A percentile compares a stretch with the other conserved stretches of the same genome.
These are phyloP conservation scores for Stephania japonica DNA, from an alignment of 164 flowering plant genomes.

Conservation along the genomic window DNA sequence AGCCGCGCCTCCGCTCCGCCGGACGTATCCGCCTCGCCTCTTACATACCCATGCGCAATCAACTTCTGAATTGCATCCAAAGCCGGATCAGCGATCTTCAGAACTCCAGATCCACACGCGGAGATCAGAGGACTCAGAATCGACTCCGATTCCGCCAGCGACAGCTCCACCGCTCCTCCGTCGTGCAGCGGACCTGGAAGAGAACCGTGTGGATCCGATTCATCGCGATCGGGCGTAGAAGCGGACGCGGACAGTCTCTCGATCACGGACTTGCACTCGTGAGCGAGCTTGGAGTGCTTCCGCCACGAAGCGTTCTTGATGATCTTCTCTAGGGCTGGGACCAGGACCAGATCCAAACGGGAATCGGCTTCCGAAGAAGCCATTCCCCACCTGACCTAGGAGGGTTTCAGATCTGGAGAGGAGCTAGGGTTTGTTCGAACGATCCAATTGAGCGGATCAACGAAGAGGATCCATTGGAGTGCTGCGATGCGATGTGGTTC, in stretches of 20 bases:
- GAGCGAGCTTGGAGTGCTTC: constrained; percentile 80
- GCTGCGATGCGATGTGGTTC: no score
- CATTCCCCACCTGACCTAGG: constrained; percentile 50
- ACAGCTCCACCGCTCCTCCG: constrained; percentile 44
- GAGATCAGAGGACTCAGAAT: constrained; percentile 67
- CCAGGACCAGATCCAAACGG: constrained; percentile 58
- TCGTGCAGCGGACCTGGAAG: constrained; percentile 72
- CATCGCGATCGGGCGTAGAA: constrained; percentile 9
- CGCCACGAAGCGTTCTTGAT: constrained; percentile 93
- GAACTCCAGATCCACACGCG: constrained; percentile 52
- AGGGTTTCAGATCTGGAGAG: constrained; percentile 24
- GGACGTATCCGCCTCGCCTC: constrained; percentile 80
- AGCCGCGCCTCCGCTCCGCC: constrained; percentile 58
- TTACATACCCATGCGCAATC: constrained; percentile 65
- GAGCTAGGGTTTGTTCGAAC: constrained; percentile 10
- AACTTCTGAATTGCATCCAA: constrained; percentile 78
- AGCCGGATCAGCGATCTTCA: constrained; percentile 84
- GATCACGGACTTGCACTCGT: constrained; percentile 73
- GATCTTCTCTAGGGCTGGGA: constrained; percentile 82
- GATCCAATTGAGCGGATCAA: neutral
- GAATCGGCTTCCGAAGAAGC: constrained; percentile 99
- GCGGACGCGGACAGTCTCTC: constrained; percentile 40
- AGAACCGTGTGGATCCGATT: constrained; percentile 26
- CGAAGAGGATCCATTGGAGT: neutral
- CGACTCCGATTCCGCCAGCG: constrained; percentile 70